Base-by-base conservation (phyloP, 2,329 filamentous ascomycete genomes). In the Periglandula ipomoeae region DNA sequence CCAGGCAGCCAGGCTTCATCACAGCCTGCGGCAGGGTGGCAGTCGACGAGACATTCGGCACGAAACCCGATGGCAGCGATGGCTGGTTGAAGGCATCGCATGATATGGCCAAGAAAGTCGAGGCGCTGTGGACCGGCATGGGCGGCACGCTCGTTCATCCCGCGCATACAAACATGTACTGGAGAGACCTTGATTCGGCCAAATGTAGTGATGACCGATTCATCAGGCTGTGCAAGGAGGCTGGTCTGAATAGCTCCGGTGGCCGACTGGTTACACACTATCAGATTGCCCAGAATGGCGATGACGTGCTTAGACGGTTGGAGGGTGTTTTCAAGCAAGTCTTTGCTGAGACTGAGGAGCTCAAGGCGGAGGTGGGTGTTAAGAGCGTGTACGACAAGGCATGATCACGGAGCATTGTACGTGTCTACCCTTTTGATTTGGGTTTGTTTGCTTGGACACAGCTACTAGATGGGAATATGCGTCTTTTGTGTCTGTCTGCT, bases 81-180 rank as follows among this genome's bases (percentile, higher is more conserved):
- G 84, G 85, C 0, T 76, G 76, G 57, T 69, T 91, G 41, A 64
- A 66, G 24, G 67, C 67, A 15, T 78, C 76, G 4, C 85, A 91
- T 62, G 68, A 70, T 39, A 77, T 76, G 49, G 85, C 87, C 0
- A 78, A 75, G 61, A 71, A 68, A 55, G 68, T 84, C 38, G 87
- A 84, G 75, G 70, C 70, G n/a, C 64, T 85, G 54, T 95, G 89
- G 89, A 76, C 71, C 5, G 69, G 68, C 15, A 70, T 82, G 46
- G 88, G 88, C 4, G 89, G 88, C 1, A 79, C 77, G 65, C 66
- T 89, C 49, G 66, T 74, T 19, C 73, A 83, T 51, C 84, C 85
- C 0, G 83, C 86, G 1, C 83, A 95, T 61, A 94, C 89, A n/a
- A 95, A 95, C 67, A 94, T 95, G 87, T 80, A 88, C 30, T 95